Evolutionary conservation across 805 yeast species (phyloP).

Genomic region (Lachancea dasiensis): DNA sequence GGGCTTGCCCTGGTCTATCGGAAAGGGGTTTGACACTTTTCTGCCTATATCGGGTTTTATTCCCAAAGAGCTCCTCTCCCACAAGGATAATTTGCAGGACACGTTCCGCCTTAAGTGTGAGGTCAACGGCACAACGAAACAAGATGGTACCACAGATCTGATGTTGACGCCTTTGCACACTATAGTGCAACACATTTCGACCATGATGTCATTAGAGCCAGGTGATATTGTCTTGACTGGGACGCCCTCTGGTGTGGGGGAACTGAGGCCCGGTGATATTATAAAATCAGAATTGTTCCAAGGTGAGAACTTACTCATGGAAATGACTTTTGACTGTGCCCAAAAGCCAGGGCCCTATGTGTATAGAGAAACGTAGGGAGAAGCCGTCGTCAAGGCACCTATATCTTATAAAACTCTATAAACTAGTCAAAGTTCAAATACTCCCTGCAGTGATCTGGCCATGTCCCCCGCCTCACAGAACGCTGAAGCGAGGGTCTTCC

Average conservation of each 20-base stretch:
- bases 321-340: conserved; percentile 35
- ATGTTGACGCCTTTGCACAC: conserved; percentile 87
- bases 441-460: no score
- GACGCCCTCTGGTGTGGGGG: conserved; percentile 97
- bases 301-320: conserved; percentile 51
- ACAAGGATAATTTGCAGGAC: conserved; percentile 47
- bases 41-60: conserved; percentile 77
- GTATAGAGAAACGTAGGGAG: conserved; percentile 41
- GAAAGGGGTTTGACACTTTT: conserved; percentile 95
- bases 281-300: conserved; percentile 57
- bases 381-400: no score
- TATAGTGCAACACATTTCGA: conserved; percentile 71
- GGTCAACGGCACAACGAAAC: conserved; percentile 66
- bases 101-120: conserved; percentile 26
- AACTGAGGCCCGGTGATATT: conserved; percentile 69
- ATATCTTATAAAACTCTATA: no score
- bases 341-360: conserved; percentile 55
- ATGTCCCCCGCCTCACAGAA: conserved; percentile 4
- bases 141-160: conserved; percentile 66
- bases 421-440: no score
- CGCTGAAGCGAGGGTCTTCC: conserved; percentile 17
- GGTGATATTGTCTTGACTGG: conserved; percentile 94
- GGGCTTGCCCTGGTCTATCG: conserved; percentile 95
- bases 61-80: conserved; percentile 56
- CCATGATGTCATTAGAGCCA: conserved; percentile 84